Evolutionary conservation across 768 basidiomycete species (phyloP).

Genomic region (Boletus tylopilopsis): DNA sequence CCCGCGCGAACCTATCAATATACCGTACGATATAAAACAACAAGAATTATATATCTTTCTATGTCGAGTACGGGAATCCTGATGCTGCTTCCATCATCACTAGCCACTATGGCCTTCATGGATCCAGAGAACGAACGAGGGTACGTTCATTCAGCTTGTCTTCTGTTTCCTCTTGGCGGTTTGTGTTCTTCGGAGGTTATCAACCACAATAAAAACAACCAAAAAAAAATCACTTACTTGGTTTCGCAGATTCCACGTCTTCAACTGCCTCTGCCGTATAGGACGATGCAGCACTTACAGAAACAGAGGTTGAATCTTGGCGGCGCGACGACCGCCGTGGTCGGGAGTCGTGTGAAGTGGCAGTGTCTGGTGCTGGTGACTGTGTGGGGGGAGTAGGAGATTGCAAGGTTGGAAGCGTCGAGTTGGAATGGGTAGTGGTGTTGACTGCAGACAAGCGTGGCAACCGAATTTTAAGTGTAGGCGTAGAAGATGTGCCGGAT

Average conservation of each 20-base stretch:
- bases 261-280: conserved; percentile 27
- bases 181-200: conserved; percentile 18
- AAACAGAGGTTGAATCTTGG: conserved; percentile 27
- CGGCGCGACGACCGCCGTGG: conserved; percentile 27
- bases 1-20: background rate
- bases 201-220: background rate
- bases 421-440: conserved; percentile 21
- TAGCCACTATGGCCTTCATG: background rate
- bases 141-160: conserved; percentile 16
- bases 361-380: conserved; percentile 23
- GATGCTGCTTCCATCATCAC: conserved; percentile 4
- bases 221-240: conserved; percentile 20
- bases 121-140: background rate
- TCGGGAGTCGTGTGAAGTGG: conserved; percentile 23
- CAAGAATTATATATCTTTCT: conserved; percentile 25
- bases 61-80: conserved; percentile 18
- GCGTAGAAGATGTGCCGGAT: conserved; percentile 29
- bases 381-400: conserved; percentile 18
- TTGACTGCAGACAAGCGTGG: conserved; percentile 31
- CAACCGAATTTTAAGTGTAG: conserved; percentile 33
- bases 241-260: conserved; percentile 25
- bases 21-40: conserved; percentile 15
- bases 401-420: conserved; percentile 16
- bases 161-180: conserved; percentile 22
- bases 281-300: conserved; percentile 31